phyloP scores from a whole-genome alignment of 1,139 yeast species.

The Kluyveromyces marxianus region DNA sequence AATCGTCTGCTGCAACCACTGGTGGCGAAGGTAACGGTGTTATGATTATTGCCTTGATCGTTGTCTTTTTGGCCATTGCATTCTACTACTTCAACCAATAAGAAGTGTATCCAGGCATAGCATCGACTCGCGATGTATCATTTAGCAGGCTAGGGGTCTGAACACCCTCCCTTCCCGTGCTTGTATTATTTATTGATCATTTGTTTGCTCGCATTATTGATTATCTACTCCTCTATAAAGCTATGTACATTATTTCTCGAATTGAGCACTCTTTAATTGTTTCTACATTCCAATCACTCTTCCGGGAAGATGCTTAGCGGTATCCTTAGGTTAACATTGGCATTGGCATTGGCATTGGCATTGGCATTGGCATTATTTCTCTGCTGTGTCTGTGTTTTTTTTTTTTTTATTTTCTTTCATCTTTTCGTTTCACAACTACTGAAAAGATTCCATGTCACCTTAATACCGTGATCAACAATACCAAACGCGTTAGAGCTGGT shows the following conservation, averaged over 20 bases:
- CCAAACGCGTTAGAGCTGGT: too few species aligned
- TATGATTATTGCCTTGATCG: conserved; percentile 41
- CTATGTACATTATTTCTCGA: neutral
- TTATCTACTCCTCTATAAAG: neutral
- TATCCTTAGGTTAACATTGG: too few species aligned
- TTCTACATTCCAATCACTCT: neutral
- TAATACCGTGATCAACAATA: neutral
- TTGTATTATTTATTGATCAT: neutral
- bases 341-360: too few species aligned
- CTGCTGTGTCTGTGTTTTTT: too few species aligned
- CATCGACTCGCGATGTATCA: neutral
- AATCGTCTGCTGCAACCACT: conserved; percentile 14
- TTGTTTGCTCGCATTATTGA: too few species aligned
- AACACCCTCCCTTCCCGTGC: neutral
- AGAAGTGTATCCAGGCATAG: neutral
- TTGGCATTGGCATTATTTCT: too few species aligned
- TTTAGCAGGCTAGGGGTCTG: too few species aligned
- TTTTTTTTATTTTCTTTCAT: too few species aligned
- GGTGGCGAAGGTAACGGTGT: conserved; percentile 33
- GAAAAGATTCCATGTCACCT: too few species aligned
- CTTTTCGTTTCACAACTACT: too few species aligned
- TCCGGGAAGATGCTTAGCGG: too few species aligned
- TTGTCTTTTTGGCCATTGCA: conserved; percentile 48
- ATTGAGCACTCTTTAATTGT: too few species aligned
- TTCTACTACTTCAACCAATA: conserved; percentile 38